Evolutionary conservation across 2,329 filamentous ascomycete species (phyloP).

Genomic region (Tolypocladium endophyticum): DNA sequence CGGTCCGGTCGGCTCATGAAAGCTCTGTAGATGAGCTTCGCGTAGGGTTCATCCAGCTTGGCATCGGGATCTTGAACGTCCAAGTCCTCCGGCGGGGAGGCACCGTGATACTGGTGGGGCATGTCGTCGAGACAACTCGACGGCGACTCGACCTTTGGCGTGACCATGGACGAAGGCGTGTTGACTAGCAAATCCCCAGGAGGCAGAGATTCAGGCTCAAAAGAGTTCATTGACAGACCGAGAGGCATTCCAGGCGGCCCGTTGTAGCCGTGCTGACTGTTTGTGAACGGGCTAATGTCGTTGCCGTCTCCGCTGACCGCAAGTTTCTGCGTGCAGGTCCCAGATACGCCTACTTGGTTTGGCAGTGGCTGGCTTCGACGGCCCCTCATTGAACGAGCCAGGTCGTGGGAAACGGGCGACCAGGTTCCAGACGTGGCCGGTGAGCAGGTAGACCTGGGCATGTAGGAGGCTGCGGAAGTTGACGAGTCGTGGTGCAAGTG

Average conservation of each 20-base stretch:
- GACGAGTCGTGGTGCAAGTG: conserved; percentile 24
- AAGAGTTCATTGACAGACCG: conserved; percentile 5
- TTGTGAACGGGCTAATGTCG: neutral
- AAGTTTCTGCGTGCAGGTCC: conserved; percentile 12
- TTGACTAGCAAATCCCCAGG: conserved; percentile 3
- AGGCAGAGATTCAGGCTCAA: neutral
- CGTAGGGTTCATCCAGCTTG: conserved; percentile 57
- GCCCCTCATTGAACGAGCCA: neutral
- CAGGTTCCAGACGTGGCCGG: conserved; percentile 23
- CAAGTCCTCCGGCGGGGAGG: conserved; percentile 8
- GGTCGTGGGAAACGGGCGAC: conserved; percentile 3
- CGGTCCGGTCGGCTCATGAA: conserved; percentile 56
- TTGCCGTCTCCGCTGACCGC: neutral
- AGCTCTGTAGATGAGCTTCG: conserved; percentile 67
- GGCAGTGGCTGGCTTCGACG: neutral
- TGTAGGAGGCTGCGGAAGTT: conserved; percentile 10
- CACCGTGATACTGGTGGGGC: conserved; percentile 3
- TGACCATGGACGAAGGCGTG: conserved; percentile 2
- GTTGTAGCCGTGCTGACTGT: neutral
- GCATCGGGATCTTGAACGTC: conserved; percentile 2
- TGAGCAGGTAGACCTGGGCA: conserved; percentile 15
- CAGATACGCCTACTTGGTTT: conserved; percentile 11
- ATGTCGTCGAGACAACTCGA: neutral
- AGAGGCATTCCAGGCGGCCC: neutral
- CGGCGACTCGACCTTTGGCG: conserved; percentile 1